Base-by-base conservation (phyloP, 495 filamentous ascomycete species). In the Aspergillus sclerotiicarbonarius region DNA sequence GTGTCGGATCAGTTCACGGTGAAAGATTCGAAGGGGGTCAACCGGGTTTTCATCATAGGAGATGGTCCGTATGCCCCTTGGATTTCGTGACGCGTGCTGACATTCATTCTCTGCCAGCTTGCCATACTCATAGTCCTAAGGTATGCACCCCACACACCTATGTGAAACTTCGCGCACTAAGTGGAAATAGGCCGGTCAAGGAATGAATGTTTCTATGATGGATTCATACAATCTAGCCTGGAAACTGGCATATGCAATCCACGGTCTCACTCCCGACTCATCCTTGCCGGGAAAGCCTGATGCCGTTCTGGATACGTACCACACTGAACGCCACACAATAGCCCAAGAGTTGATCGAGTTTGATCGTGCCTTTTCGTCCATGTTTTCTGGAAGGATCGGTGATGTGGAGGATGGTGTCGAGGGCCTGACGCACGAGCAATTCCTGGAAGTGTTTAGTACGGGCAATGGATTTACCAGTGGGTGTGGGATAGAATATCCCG, bases 201-300 rank as follows among this genome's bases (percentile, higher is more conserved):
- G 91, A 37, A 92, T 94, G 90, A 96, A 96, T 65, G 87, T 90
- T 5, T 89, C 87, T 1, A 90, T 95, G 78, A 84, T 92, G 58
- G 91, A 96, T 66, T 84, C 87, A 4, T 84, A 85, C 62, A 94
- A 95, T 63, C 77, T 96, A 4, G 89, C 85, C 5, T 96, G 91
- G 91, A 95, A 94, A 70, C 80, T 96, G 20, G 84, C 85, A 54
- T 81, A 84, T 31, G 85, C 89, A 21, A 81, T 91, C 57, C 76
- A 80, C 33, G 87, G 87, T 9, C 78, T 87, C 31, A 82, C 82
- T 0, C 69, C 71, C 0, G 51, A 53, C 30, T 45, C 45, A 2
- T 12, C 25, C 30, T 9, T 9, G 4, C n/a, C 47, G 25, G 81
- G 75, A 16, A 73, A 82, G 43, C 64, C 76, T 0, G 72, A 80